These are phyloP conservation scores for Pisolithus microcarpus DNA, from an alignment of 768 basidiomycete genomes.

Conservation along the genomic window DNA sequence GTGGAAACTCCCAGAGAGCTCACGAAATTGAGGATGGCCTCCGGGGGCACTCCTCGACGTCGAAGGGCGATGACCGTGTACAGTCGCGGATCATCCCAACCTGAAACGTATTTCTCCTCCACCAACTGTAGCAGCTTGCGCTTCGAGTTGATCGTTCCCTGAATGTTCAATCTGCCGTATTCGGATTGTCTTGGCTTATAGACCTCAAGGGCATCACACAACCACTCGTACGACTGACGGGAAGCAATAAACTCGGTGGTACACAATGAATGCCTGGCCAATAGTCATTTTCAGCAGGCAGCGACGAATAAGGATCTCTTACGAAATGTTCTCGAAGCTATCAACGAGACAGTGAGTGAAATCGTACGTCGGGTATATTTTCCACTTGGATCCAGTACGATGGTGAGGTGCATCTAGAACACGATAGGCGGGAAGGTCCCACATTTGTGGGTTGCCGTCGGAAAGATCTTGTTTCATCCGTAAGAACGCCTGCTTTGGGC, in stretches of 20 bases:
- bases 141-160: constrained; percentile 95
- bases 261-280: constrained; percentile 84
- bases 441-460: constrained; percentile 97
- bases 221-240: constrained; percentile 97
- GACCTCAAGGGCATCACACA: constrained; percentile 94
- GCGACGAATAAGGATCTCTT: constrained; percentile 28
- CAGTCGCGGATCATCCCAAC: constrained; percentile 97
- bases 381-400: constrained; percentile 89
- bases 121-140: constrained; percentile 90
- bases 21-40: constrained; percentile 90
- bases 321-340: constrained; percentile 99
- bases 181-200: constrained; percentile 98
- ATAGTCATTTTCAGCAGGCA: background rate
- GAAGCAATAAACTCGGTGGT: constrained; percentile 95
- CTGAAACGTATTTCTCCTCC: constrained; percentile 72
- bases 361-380: constrained; percentile 97
- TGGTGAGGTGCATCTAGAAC: constrained; percentile 89
- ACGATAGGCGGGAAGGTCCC: constrained; percentile 96
- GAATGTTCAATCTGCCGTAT: constrained; percentile 86
- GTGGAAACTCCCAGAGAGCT: constrained; percentile 92
- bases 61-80: constrained; percentile 96
- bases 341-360: constrained; percentile 98
- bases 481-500: constrained; percentile 85
- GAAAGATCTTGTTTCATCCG: constrained; percentile 96
- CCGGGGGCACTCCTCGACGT: constrained; percentile 93